Evolutionary conservation across 2,329 filamentous ascomycete species (phyloP), one percentile per base, ranked within the genome.

Genomic region (Penicillium frequentans): DNA sequence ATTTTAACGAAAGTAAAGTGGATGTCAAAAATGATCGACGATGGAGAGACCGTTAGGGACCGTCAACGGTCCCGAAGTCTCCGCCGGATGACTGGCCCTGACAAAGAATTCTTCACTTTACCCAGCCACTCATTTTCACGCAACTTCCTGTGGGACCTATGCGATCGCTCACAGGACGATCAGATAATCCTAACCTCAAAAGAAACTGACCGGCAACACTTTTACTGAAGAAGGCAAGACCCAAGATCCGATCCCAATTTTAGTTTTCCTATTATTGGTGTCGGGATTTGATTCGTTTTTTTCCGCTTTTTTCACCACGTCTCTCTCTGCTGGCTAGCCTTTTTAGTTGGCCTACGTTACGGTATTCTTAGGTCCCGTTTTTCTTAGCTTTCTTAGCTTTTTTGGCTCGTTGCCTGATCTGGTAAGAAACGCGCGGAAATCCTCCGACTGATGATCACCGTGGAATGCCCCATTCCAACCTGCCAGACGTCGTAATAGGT

Each of bases 181-280:
- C 67, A 67, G 61, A 65, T 64, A 65, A 63, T 67, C 57, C 52
- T 60, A 58, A 64, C 63, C 44, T 52, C 45, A 63, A 58, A 55
- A 59, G 66, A 65, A 60, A 60, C 51, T 46, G 66, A 69, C 58
- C 54, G 61, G 59, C 68, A 56, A 35, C 54, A 53, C 57, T 42
- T 51, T 69, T 49, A 47, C 67, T 68, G 23, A 60, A 63, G 56
- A 45, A 52, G 65, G 68, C 52, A 69, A 70, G 66, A 69, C n/a
- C 6, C 21, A 62, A 59, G 60, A 66, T 64, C 55, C 57, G 67
- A 70, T 70, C 65, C 59, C 61, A 70, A 68, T 67, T 64, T 65
- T 59, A 54, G 53, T 57, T 49, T 23, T 26, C 48, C 53, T 43
- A 45, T 21, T 19, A 24, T 19, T 23, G 35, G 35, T 39, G 19